Evolutionary conservation across 176 grass and related monocot genomes (phyloP).

Genomic region (Pontederia crassipes): DNA sequence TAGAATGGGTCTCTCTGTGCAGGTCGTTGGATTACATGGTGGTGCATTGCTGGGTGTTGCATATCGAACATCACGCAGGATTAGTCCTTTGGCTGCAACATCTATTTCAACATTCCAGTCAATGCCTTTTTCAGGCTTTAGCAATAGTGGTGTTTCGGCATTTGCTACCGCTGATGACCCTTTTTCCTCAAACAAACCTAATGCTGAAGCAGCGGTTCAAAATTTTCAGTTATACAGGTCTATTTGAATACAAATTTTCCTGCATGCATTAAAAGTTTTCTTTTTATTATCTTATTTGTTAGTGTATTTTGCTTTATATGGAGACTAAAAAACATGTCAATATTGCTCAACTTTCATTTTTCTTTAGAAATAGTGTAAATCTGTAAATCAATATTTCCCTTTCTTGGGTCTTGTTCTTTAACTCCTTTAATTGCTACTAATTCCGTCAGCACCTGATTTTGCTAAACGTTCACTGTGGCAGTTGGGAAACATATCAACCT

Average conservation of each 20-base stretch:
- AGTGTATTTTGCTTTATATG: neutral
- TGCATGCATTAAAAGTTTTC: neutral
- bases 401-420: neutral
- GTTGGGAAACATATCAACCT: conserved; percentile 97
- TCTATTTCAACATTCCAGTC: conserved; percentile 87
- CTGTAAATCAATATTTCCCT: neutral
- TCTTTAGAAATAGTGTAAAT: neutral
- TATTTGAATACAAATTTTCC: neutral
- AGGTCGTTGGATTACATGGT: conserved; percentile 97
- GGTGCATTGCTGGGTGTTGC: conserved; percentile 95
- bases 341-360: neutral
- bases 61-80: conserved; percentile 86
- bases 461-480: conserved; percentile 27
- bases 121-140: conserved; percentile 93
- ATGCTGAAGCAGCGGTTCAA: conserved; percentile 64
- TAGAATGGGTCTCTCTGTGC: conserved; percentile 15
- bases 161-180: conserved; percentile 65
- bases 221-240: conserved; percentile 99
- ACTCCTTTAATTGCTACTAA: no score
- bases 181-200: conserved; percentile 43
- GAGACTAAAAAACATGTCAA: neutral
- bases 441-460: neutral
- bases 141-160: conserved; percentile 53
- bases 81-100: conserved; percentile 74
- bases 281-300: neutral